A percentile compares a stretch with the other conserved stretches of the same genome.
Conservation (phyloP, 2,329 filamentous ascomycete genomes). For the Periconia macrospinosa region DNA sequence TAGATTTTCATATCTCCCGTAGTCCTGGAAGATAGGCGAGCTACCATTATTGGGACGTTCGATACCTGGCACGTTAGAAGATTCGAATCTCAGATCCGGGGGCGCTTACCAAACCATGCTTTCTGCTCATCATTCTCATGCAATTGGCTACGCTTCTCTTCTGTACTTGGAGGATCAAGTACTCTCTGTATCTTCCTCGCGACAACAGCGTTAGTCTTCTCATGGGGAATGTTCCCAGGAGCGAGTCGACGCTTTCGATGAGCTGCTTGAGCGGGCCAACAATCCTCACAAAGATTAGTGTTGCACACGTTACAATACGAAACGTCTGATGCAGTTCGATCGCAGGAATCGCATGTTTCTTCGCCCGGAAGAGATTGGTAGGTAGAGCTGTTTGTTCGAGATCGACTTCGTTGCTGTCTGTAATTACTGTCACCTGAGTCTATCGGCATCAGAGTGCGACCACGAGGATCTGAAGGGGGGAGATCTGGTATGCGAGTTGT, state of each 20-base stretch:
- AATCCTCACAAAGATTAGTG: slow-evolving; percentile 6
- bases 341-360: background rate
- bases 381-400: no score
- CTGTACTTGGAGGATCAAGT: slow-evolving; percentile 8
- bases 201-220: slow-evolving; percentile 13
- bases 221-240: slow-evolving; percentile 16
- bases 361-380: no score
- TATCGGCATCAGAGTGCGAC: no score
- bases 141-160: slow-evolving; percentile 2
- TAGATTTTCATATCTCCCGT: background rate
- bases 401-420: no score
- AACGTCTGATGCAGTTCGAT: background rate
- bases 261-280: slow-evolving; percentile 3
- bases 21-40: slow-evolving; percentile 14
- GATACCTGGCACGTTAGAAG: slow-evolving; percentile 2
- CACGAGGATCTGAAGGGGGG: no score
- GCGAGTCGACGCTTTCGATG: slow-evolving; percentile 4
- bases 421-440: no score
- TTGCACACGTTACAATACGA: slow-evolving; percentile 1
- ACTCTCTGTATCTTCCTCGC: slow-evolving; percentile 11
- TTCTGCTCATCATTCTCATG: slow-evolving; percentile 16
- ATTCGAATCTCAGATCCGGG: no score
- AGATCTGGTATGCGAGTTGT: no score
- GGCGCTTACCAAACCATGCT: slow-evolving; percentile 13
- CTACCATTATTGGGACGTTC: background rate